These are phyloP conservation scores for Mycena chlorophos DNA, from an alignment of 768 basidiomycete species.

Conservation along the genomic window DNA sequence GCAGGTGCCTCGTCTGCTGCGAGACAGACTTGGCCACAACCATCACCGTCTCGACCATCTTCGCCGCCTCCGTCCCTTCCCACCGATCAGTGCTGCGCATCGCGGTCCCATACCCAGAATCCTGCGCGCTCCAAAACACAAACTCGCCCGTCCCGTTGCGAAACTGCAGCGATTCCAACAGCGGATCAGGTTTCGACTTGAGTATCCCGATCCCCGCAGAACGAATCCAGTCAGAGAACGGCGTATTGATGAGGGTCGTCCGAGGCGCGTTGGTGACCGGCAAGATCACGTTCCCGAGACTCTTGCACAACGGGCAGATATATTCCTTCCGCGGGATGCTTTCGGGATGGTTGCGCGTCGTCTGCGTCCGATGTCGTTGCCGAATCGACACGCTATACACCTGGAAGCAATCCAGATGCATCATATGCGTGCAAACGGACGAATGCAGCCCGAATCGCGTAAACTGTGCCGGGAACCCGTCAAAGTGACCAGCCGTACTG, in stretches of 20 bases:
- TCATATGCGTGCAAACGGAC: constrained; percentile 93
- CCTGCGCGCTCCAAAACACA: constrained; percentile 86
- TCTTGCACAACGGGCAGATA: constrained; percentile 96
- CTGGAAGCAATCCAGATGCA: constrained; percentile 95
- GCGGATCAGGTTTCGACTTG: constrained; percentile 74
- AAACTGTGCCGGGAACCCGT: constrained; percentile 68
- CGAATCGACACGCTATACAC: constrained; percentile 86
- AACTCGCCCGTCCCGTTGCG: constrained; percentile 85
- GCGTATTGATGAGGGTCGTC: constrained; percentile 53
- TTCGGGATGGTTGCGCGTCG: constrained; percentile 92
- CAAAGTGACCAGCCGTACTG: constrained; percentile 53
- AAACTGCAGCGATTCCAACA: constrained; percentile 72
- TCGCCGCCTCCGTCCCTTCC: constrained; percentile 60
- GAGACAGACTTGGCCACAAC: constrained; percentile 76
- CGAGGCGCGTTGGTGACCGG: constrained; percentile 63
- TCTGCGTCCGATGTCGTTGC: constrained; percentile 83
- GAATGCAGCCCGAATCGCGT: constrained; percentile 84
- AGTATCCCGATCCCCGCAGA: constrained; percentile 87
- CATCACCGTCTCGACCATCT: constrained; percentile 89
- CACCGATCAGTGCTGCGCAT: constrained; percentile 51
- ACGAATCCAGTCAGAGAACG: constrained; percentile 89
- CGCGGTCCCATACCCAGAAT: constrained; percentile 62
- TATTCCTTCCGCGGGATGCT: constrained; percentile 92
- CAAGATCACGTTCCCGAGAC: constrained; percentile 89
- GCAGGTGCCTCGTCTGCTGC: constrained; percentile 79